Evolutionary conservation across 2,329 filamentous ascomycete species (phyloP), one percentile per base, ranked within the genome.

Genomic region (Stachybotrys chartarum): DNA sequence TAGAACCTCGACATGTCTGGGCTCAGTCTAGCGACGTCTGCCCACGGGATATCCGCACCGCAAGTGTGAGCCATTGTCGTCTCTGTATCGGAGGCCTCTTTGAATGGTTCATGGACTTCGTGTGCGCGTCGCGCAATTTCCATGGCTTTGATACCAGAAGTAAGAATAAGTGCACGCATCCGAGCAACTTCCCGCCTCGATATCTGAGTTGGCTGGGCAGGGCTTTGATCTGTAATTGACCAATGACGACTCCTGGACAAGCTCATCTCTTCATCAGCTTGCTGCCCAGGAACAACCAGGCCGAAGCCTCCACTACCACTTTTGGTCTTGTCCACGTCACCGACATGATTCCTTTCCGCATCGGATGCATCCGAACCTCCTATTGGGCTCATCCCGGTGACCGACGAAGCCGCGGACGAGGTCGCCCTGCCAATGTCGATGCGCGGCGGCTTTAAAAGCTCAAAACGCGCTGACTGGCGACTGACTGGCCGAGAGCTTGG

Each of bases 101-200:
- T 56, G 31, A 72, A 70, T 0, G 76, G 68, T 17, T 71, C 67
- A 51, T 70, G 71, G 10, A 69, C 66, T 42, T 78, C 76, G 49
- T 85, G 72, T 5, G 87, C 85, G 50, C 87, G 82, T 5, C 85
- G 81, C 31, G 79, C 78, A 54, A 97, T 89, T 65, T 94, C 90
- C 64, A 85, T 85, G 0, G 93, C 92, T 72, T 95, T 96, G 65
- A 97, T 86, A n/a, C 91, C 92, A 0, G 91, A 90, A 59, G 86
- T 88, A 24, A 96, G 77, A 46, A 96, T 82, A 8, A 95, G 77
- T 1, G 90, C 83, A 56, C 85, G 82, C 3, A 92, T 79, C n/a
- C 91, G 85, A 16, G 88, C 88, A 54, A 96, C 81, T 62, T 97
- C 93, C n/a, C 83, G 82, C 62, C 81, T 84, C 10, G 79, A 85